Base-by-base conservation (phyloP, 768 basidiomycete genomes). In the Serpula lacrymans region DNA sequence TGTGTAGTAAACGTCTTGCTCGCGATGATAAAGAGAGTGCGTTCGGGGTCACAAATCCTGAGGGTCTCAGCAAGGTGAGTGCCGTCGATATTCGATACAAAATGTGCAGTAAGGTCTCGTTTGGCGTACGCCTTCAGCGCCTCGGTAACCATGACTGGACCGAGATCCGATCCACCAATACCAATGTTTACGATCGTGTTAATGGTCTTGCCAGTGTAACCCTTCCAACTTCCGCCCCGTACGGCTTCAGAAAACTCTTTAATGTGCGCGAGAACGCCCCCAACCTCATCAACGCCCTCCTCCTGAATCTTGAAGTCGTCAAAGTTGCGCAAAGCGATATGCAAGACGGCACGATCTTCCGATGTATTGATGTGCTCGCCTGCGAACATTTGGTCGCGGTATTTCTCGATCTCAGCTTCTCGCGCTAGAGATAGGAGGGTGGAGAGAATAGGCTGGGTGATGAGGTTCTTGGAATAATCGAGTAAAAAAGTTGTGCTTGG, bases 1-100 rank as follows among this genome's bases (percentile, higher is more conserved):
- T 99, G 95, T 7, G 96, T 99, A 14, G 96, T 99, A 65, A 98
- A 99, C 2, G 96, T 98, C 77, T 99, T 98, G 63, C 81, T 84
- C n/a, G 95, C 95, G 54, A 98, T 85, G 69, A 98, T 95, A 75
- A 98, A 98, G 44, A 99, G 70, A 3, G 96, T 97, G 20, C 82
- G 82, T 65, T 98, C 93, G 1, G 90, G 86, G 62, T 98, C 75
- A 65, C 88, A 90, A 40, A 74, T 54, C 37, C 76, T 74, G 23
- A 94, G 65, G 1, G 83, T 88, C 71, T 99, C 96, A 4, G 90
- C 88, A 46, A 99, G 71, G 60, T 99, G 96, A 1, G 94, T 97
- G 11, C 96, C 96, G 57, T 99, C 96, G 66, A 99, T 93, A 73
- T 99, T 98, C 57, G 88, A 91, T 14, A 97, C 89, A 55, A 99